Percentiles rank a stretch among this genome's conserved stretches.
These are phyloP conservation scores for Microdochium trichocladiopsis DNA, from an alignment of 2,329 filamentous ascomycete species.

Conservation along the genomic window DNA sequence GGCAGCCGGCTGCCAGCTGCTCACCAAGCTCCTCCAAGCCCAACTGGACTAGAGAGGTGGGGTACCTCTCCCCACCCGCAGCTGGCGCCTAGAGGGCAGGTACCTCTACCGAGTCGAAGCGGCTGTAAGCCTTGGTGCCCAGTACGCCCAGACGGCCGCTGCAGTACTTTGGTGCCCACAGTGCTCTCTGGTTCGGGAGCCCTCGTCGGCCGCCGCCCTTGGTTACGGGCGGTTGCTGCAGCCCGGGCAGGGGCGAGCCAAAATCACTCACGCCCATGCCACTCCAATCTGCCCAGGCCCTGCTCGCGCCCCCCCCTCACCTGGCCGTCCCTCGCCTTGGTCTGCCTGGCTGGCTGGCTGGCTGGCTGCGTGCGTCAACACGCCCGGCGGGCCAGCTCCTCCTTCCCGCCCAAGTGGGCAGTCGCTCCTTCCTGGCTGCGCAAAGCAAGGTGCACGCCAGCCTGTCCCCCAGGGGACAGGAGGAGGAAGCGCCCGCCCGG, in stretches of 20 bases:
- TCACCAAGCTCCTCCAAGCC: neutral
- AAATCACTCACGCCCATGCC: constrained; percentile 1
- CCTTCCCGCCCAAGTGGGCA: neutral
- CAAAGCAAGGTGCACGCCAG: neutral
- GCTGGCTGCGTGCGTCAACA: neutral
- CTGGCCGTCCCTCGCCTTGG: neutral
- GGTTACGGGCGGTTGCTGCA: neutral
- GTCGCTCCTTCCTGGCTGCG: neutral
- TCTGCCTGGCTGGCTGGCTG: neutral
- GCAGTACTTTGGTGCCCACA: neutral
- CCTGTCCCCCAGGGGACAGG: neutral
- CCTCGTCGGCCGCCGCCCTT: neutral
- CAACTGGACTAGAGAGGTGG: neutral
- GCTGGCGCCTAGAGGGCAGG: neutral
- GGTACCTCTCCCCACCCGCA: neutral
- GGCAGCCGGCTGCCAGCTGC: neutral
- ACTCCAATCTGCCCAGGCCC: neutral
- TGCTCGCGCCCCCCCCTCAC: neutral
- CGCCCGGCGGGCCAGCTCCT: neutral
- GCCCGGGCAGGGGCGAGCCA: neutral
- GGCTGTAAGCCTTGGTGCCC: neutral
- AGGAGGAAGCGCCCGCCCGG: neutral
- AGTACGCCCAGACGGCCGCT: neutral
- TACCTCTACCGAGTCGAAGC: neutral
- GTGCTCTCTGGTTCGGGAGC: neutral